Base-by-base conservation (phyloP, 2,329 filamentous ascomycete genomes). In the Fusarium devonianum region DNA sequence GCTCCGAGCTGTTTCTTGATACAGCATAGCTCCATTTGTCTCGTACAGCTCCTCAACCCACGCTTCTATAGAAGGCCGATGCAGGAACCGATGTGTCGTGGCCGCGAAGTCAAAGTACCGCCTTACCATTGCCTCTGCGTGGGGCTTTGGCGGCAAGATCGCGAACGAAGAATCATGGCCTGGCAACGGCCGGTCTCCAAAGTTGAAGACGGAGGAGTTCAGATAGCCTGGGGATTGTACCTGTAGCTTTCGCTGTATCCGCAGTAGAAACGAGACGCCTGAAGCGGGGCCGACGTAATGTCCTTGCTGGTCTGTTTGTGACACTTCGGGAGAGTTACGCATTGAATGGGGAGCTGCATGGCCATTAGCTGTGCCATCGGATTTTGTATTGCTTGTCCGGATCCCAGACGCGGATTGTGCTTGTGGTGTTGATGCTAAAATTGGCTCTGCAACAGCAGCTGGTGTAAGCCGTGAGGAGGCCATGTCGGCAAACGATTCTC, bases 101-200 rank as follows among this genome's bases (percentile, higher is more conserved):
- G 80, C 76, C 4, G 78, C 78, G 48, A 78, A 79, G 36, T 82
- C 80, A 59, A 83, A 83, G 45, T 83, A 83, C 10, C 78, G 65
- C 16, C 71, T 68, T 0, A 82, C 65, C 5, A 83, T 52, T 0
- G 46, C 28, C 11, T 64, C 58, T 6, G 64, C 64, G 8, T 66
- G 66, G 3, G 70, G 57, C 16, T 70, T 65, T 22, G 76, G 48
- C 9, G 73, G 70, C 48, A 81, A 39, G 49, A 73, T 58, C 55
- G 75, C 68, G 22, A 68, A 67, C 4, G 63, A 54, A 14, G 71
- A 64, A 6, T 71, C 67, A 14, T 63, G 65, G 5, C 70, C 68
- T 1, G 70, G 69, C 19, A 80, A 73, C 1, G 77, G 77, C 30
- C 74, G 73, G 54, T 82, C 78, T 1, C 77, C 78, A 46, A 79